Evolutionary conservation across 345 rosid species (phyloP).

Genomic region (Alliaria petiolata): DNA sequence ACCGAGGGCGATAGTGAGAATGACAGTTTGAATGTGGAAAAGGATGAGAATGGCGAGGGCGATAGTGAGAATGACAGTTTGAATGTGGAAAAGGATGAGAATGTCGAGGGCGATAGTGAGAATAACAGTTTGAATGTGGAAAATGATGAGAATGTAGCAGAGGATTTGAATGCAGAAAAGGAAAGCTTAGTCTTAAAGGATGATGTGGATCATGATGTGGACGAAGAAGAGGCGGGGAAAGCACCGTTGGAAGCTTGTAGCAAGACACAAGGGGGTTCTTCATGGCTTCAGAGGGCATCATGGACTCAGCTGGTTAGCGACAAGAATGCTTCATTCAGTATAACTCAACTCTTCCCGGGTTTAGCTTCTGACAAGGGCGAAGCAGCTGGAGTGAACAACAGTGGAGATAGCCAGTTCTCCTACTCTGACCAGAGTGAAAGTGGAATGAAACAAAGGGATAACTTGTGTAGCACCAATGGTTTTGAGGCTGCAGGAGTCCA

Average conservation of each 20-base stretch:
- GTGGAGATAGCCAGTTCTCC: slow-evolving; percentile 6
- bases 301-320: slow-evolving; percentile 79
- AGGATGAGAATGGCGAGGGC: slow-evolving; percentile 12
- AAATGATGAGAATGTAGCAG: slow-evolving; percentile 15
- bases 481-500: not conserved
- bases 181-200: slow-evolving; percentile 16
- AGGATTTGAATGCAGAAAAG: slow-evolving; percentile 5
- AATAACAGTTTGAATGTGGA: slow-evolving; percentile 7
- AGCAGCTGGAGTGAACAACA: not conserved
- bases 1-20: slow-evolving; percentile 14
- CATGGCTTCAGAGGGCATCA: slow-evolving; percentile 75
- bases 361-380: slow-evolving; percentile 29
- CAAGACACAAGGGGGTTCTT: slow-evolving; percentile 55
- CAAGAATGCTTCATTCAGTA: slow-evolving; percentile 51
- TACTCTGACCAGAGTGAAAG: slow-evolving; percentile 18
- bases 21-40: not conserved
- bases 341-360: slow-evolving; percentile 55
- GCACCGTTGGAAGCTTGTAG: slow-evolving; percentile 17
- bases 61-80: slow-evolving; percentile 14
- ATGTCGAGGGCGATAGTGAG: slow-evolving; percentile 7
- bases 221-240: not conserved
- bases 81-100: slow-evolving; percentile 7
- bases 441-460: slow-evolving; percentile 3
- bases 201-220: slow-evolving; percentile 19
- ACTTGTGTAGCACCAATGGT: not conserved